Evolutionary conservation across 1,284 basidiomycete genomes (phyloP).

Genomic region (Melampsora abietis-canadensis): DNA sequence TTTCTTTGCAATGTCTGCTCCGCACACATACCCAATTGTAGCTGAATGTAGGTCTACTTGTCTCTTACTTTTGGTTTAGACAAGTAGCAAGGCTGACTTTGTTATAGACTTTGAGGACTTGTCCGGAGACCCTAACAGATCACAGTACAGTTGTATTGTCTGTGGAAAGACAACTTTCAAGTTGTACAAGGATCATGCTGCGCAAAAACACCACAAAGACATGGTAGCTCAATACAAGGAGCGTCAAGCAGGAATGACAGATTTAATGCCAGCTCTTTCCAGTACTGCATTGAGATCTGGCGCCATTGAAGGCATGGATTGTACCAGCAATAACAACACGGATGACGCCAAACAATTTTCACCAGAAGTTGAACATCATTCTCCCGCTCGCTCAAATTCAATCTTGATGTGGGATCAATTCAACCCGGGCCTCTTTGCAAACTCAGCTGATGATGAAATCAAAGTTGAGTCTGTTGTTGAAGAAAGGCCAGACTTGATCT

Average conservation of each 20-base stretch:
- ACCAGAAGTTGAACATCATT: not conserved
- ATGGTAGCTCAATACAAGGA: not conserved
- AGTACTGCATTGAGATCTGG: not conserved
- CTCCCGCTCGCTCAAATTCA: not conserved
- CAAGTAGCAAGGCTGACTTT: too few species aligned
- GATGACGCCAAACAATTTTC: not conserved
- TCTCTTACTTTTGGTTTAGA: too few species aligned
- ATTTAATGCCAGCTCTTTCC: not conserved
- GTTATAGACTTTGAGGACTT: too few species aligned
- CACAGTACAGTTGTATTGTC: too few species aligned
- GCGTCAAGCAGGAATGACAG: not conserved
- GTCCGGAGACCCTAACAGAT: too few species aligned
- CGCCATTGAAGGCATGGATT: not conserved
- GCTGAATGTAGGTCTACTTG: too few species aligned
- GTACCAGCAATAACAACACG: not conserved
- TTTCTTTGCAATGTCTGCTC: too few species aligned
- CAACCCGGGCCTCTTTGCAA: not conserved
- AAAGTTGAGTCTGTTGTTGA: not conserved
- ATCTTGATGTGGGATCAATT: not conserved
- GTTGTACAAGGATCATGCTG: not conserved
- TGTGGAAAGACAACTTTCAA: not conserved
- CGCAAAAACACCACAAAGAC: not conserved
- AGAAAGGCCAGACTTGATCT: conserved; percentile 6
- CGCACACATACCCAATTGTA: too few species aligned
- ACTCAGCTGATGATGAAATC: not conserved